Conservation (phyloP, 257 asterid genomes). For the Hygrophila difformis region DNA sequence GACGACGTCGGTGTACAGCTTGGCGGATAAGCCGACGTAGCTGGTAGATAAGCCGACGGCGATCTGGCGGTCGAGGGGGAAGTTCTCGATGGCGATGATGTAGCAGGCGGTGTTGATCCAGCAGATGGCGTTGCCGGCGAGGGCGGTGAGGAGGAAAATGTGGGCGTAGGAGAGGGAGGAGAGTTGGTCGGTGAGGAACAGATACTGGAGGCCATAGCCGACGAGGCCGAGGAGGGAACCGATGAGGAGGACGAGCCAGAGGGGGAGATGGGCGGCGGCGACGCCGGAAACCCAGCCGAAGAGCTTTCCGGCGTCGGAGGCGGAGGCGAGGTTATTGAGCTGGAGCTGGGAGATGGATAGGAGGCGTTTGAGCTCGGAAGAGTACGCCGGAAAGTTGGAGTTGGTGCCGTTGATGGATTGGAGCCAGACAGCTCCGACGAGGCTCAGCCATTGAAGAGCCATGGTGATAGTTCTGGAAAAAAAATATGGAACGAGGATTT, state of each 20-base stretch:
- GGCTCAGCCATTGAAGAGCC: conserved; percentile 79
- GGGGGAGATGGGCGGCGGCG: conserved; percentile 52
- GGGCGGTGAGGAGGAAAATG: conserved; percentile 40
- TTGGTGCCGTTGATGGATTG: conserved; percentile 71
- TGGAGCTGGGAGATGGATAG: conserved; percentile 52
- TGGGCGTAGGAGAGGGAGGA: conserved; percentile 34
- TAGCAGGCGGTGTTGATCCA: conserved; percentile 78
- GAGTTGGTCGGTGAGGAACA: conserved; percentile 29
- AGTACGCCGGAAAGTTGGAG: conserved; percentile 70
- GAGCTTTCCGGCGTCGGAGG: conserved; percentile 75
- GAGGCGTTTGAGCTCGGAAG: conserved; percentile 45
- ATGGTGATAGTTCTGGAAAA: too few relatives aligned
- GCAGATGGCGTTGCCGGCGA: conserved; percentile 70
- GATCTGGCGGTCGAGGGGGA: conserved; percentile 57
- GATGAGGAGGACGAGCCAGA: conserved; percentile 57
- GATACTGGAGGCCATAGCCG: conserved; percentile 65
- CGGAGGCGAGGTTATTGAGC: conserved; percentile 68
- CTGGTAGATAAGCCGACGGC: conserved; percentile 71
- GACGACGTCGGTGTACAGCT: conserved; percentile 40
- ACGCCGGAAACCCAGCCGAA: conserved; percentile 71
- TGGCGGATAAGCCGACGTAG: conserved; percentile 58
- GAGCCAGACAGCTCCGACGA: conserved; percentile 67
- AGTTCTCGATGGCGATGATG: conserved; percentile 42
- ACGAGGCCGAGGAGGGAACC: conserved; percentile 49
- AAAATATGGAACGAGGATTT: too few relatives aligned